These are phyloP conservation scores for Mycena filopes DNA, from an alignment of 768 basidiomycete species.

Conservation along the genomic window DNA sequence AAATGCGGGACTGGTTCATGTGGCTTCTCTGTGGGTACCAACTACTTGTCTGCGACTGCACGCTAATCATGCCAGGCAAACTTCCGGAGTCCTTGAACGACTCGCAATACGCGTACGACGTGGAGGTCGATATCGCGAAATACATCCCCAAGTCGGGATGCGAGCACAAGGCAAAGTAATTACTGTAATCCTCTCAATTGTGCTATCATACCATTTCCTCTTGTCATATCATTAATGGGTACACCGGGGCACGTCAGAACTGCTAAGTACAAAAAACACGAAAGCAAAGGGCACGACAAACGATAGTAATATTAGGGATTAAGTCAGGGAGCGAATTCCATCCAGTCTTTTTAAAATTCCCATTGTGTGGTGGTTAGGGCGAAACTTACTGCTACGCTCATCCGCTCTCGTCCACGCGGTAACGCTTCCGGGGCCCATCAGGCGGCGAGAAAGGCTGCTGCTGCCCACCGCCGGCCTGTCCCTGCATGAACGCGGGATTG, in stretches of 20 bases:
- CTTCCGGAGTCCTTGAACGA: conserved; percentile 45
- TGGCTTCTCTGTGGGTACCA: conserved; percentile 44
- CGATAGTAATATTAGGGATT: conserved; percentile 30
- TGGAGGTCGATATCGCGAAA: conserved; percentile 37
- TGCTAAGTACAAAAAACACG: conserved; percentile 21
- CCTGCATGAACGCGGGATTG: conserved; percentile 79
- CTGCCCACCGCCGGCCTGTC: conserved; percentile 49
- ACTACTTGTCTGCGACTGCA: not conserved
- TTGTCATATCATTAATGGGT: conserved; percentile 7
- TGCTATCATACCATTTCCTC: conserved; percentile 9
- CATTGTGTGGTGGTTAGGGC: not conserved
- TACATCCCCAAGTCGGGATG: conserved; percentile 35
- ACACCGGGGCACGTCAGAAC: conserved; percentile 11
- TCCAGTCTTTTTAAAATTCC: conserved; percentile 19
- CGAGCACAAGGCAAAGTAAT: conserved; percentile 14
- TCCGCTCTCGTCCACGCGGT: conserved; percentile 63
- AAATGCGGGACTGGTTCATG: conserved; percentile 46
- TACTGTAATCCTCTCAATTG: not conserved
- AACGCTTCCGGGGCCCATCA: conserved; percentile 65
- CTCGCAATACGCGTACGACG: conserved; percentile 40
- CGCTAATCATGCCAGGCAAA: conserved; percentile 36
- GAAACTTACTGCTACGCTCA: conserved; percentile 27
- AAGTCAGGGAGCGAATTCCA: conserved; percentile 28
- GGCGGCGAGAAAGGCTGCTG: conserved; percentile 41
- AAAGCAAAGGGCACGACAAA: conserved; percentile 24